These are phyloP conservation scores for Xerocomus potaroensis DNA, from an alignment of 768 basidiomycete genomes.

Conservation along the genomic window DNA sequence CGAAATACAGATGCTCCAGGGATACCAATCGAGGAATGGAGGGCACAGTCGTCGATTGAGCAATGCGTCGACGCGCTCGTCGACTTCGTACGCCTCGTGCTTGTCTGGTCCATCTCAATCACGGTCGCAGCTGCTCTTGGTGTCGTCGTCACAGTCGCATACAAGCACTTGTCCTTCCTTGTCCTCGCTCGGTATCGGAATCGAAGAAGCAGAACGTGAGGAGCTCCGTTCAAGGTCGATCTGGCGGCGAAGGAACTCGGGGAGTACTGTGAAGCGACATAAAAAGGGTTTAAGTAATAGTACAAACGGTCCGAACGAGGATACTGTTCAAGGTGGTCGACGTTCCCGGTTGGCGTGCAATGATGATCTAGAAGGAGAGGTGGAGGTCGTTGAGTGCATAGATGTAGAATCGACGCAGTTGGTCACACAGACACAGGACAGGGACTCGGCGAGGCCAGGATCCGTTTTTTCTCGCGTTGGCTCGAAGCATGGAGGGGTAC, in stretches of 20 bases:
- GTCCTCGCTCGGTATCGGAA: slow-evolving; percentile 19
- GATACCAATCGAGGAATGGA: background rate
- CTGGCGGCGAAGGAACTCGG: slow-evolving; percentile 14
- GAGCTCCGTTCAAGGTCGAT: slow-evolving; percentile 16
- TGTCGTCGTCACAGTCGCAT: slow-evolving; percentile 16
- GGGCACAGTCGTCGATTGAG: slow-evolving; percentile 15
- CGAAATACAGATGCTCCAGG: slow-evolving; percentile 3
- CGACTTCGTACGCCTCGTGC: slow-evolving; percentile 19
- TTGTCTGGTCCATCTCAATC: slow-evolving; percentile 19
- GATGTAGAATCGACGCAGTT: background rate
- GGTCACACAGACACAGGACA: background rate
- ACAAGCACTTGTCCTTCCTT: slow-evolving; percentile 16
- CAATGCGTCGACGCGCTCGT: slow-evolving; percentile 16
- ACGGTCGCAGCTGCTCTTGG: slow-evolving; percentile 12
- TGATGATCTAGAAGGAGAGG: background rate
- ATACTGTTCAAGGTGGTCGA: background rate
- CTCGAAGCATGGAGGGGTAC: slow-evolving; percentile 17
- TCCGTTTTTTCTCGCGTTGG: slow-evolving; percentile 15
- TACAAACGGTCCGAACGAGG: background rate
- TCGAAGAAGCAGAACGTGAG: slow-evolving; percentile 24
- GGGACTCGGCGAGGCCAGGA: slow-evolving; percentile 31
- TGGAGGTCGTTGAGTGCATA: background rate
- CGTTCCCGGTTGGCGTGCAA: background rate
- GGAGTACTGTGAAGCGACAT: slow-evolving; percentile 9
- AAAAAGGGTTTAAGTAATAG: background rate